phyloP scores from a whole-genome alignment of 345 rosid species.

The Salix purpurea region DNA sequence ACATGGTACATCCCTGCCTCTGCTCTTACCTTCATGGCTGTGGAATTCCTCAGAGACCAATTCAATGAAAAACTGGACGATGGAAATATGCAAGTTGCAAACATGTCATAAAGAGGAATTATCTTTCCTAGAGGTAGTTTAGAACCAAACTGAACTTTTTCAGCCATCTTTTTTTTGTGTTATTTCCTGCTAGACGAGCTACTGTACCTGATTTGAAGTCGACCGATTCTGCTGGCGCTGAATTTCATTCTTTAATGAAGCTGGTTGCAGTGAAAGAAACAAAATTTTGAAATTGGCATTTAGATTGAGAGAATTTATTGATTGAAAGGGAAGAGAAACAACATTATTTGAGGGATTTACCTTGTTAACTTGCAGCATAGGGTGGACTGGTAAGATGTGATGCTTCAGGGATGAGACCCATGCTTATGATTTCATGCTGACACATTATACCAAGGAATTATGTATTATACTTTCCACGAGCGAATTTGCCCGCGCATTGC shows the following conservation, averaged over 20 bases:
- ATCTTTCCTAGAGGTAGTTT: constrained; percentile 40
- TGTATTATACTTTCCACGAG: too few relatives aligned
- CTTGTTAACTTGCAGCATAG: too few relatives aligned
- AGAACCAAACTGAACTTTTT: background rate
- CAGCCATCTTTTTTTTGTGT: too few relatives aligned
- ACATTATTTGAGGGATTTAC: too few relatives aligned
- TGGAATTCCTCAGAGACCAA: constrained; percentile 72
- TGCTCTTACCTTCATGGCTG: constrained; percentile 95
- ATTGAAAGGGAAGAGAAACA: too few relatives aligned
- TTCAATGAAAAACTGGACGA: constrained; percentile 47
- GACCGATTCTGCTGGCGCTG: background rate
- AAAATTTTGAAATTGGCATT: background rate
- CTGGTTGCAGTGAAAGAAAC: background rate
- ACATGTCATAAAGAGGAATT: constrained; percentile 46
- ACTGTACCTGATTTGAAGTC: too few relatives aligned
- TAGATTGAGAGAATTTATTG: background rate
- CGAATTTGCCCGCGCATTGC: too few relatives aligned
- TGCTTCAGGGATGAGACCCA: too few relatives aligned
- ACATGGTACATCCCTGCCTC: constrained; percentile 95
- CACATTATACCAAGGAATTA: too few relatives aligned
- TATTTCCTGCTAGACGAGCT: too few relatives aligned
- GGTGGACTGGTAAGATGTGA: too few relatives aligned
- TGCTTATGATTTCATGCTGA: too few relatives aligned
- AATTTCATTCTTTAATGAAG: background rate
- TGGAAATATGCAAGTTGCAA: constrained; percentile 26